Evolutionary conservation across 2,329 filamentous ascomycete species (phyloP), one percentile per base, ranked within the genome.

Genomic region (Hymenoscyphus infarciens): DNA sequence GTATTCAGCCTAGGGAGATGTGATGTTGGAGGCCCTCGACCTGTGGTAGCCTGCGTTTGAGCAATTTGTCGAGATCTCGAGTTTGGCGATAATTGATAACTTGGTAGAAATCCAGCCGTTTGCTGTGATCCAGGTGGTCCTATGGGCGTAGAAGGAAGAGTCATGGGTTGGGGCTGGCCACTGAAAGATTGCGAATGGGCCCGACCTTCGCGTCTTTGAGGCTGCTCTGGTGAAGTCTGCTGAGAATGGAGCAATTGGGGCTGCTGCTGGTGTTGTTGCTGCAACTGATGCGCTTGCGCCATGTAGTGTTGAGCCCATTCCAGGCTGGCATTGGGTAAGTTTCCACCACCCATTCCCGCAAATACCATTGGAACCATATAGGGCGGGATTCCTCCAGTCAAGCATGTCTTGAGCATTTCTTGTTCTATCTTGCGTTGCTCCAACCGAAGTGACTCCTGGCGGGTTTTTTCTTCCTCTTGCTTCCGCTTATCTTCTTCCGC

Each of bases 321-420:
- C 60, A 90, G 69, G 3, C 84, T 83, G 35, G 82, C 80, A 66
- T 84, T 85, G 22, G 87, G 80, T 31, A 88, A 75, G 61, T 80
- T 79, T 39, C 85, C 86, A 45, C 87, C 87, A 55, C 83, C 83
- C 81, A 91, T 87, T 53, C 87, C 87, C 13, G 87, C 84, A 75
- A 93, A 92, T 27, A 93, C 86, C 63, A 91, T 78, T 6, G 90
- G 90, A 29, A 92, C 82, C 82, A 92, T 85, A 39, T 87, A 82
- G 13, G 89, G 88, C 10, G 90, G 89, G 58, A 93, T 85, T 11
- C 89, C 89, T 42, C 87, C 85, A 60, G 82, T 80, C 60, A 92
- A 74, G 2, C 88, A 89, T 25, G 88, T 86, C 61, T 83, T 80
- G 62, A 93, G 76, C 76, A 93, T 92, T 55, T 86, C 86, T 72